These are phyloP conservation scores for Globisporangium acanthophoron DNA, from an alignment of 352 stramenopile species.

Conservation along the genomic window DNA sequence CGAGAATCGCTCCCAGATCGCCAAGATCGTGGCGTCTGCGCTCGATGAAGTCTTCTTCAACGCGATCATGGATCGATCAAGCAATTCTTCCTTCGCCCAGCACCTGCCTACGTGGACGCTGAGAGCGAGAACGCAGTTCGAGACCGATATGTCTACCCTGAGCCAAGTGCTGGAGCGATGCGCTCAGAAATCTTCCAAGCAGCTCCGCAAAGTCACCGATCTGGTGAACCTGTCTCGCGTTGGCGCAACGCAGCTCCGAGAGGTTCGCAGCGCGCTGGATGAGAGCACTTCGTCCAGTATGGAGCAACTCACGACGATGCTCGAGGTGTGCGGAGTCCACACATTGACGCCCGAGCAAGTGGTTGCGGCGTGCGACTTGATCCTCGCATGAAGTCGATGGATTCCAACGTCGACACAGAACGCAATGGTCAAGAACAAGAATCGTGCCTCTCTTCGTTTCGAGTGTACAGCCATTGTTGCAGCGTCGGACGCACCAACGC, in stretches of 20 bases:
- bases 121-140: constrained; percentile 29
- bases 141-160: constrained; percentile 31
- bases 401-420: too few relatives aligned
- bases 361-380: not conserved
- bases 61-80: constrained; percentile 11
- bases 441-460: too few relatives aligned
- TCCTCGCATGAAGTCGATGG: too few relatives aligned
- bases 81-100: constrained; percentile 5
- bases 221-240: constrained; percentile 40
- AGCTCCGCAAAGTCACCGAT: constrained; percentile 43
- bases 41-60: constrained; percentile 34
- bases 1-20: constrained; percentile 25
- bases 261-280: constrained; percentile 38
- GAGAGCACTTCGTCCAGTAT: constrained; percentile 6
- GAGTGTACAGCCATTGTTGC: too few relatives aligned
- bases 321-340: constrained; percentile 56
- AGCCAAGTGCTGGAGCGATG: constrained; percentile 26
- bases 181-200: constrained; percentile 23
- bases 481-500: too few relatives aligned
- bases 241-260: constrained; percentile 24
- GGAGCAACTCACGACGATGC: constrained; percentile 66
- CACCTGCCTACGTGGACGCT: constrained; percentile 11
- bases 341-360: constrained; percentile 44
- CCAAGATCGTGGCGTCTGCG: constrained; percentile 26
- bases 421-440: too few relatives aligned